These are phyloP conservation scores for Aureobasidium subglaciale DNA, from an alignment of 2,329 filamentous ascomycete genomes.

Conservation along the genomic window DNA sequence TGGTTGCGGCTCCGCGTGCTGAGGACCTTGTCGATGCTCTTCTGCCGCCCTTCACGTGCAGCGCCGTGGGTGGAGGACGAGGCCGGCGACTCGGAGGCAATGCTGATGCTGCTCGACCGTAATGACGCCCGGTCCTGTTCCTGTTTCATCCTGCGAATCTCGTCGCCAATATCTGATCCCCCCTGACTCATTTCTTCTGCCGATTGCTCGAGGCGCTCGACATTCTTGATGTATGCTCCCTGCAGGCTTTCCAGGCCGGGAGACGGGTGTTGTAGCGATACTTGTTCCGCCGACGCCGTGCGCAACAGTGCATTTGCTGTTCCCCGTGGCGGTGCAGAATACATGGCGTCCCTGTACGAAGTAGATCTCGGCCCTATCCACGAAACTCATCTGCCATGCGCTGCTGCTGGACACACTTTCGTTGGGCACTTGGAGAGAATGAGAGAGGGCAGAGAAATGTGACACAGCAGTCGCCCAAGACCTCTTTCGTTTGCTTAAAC, in stretches of 20 bases:
- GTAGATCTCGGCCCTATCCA: not conserved
- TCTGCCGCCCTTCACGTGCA: not conserved
- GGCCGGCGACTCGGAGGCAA: slow-evolving; percentile 5
- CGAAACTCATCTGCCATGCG: too few relatives aligned
- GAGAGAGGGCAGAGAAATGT: not conserved
- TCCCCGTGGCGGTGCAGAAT: slow-evolving; percentile 6
- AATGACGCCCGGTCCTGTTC: slow-evolving; percentile 64
- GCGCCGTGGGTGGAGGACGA: not conserved
- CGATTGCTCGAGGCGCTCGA: slow-evolving; percentile 66
- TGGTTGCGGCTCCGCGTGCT: slow-evolving; percentile 32
- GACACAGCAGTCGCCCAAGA: not conserved
- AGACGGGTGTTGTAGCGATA: slow-evolving; percentile 16
- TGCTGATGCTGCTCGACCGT: slow-evolving; percentile 23
- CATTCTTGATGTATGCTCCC: slow-evolving; percentile 43
- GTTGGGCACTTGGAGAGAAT: too few relatives aligned
- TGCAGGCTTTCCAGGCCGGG: slow-evolving; percentile 16
- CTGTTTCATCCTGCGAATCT: slow-evolving; percentile 65
- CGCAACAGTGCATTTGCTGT: slow-evolving; percentile 15
- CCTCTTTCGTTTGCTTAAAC: not conserved
- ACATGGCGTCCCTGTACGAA: not conserved
- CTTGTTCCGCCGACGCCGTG: slow-evolving; percentile 17
- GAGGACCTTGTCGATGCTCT: slow-evolving; percentile 12
- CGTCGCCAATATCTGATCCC: slow-evolving; percentile 66
- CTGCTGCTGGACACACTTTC: too few relatives aligned
- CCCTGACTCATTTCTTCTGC: slow-evolving; percentile 68